phyloP scores from a whole-genome alignment of 179 eudicot species.

The Pouteria campechiana region DNA sequence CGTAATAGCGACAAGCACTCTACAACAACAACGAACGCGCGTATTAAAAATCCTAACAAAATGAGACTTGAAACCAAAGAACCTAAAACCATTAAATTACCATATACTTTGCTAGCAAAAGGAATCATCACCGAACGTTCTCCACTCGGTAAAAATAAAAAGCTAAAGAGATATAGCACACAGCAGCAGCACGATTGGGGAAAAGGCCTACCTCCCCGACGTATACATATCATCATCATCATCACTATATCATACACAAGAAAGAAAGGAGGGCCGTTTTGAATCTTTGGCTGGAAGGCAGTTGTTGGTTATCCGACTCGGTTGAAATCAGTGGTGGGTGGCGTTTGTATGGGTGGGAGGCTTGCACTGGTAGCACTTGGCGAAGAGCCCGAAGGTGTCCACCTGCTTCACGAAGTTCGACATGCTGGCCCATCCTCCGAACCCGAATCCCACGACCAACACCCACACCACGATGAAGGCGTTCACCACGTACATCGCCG shows the following conservation, averaged over 20 bases:
- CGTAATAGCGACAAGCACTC: constrained; percentile 3
- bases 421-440: constrained; percentile 62
- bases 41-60: background rate
- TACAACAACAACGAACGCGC: background rate
- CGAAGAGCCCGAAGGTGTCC: constrained; percentile 57
- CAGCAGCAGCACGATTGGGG: constrained; percentile 6
- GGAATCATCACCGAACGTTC: constrained; percentile 19
- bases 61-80: background rate
- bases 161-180: constrained; percentile 1
- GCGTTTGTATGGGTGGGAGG: constrained; percentile 23
- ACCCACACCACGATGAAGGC: constrained; percentile 50
- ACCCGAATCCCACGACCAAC: constrained; percentile 48
- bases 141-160: constrained; percentile 13
- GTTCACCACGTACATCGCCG: constrained; percentile 50
- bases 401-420: constrained; percentile 54
- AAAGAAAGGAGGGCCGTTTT: too few relatives aligned
- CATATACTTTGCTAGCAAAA: constrained; percentile 14
- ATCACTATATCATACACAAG: constrained; percentile 9
- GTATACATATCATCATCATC: too few relatives aligned
- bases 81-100: constrained; percentile 3
- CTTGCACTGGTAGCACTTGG: constrained; percentile 60
- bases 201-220: constrained; percentile 2
- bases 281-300: too few relatives aligned
- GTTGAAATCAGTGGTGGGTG: constrained; percentile 8
- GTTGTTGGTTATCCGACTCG: background rate